phyloP scores from a whole-genome alignment of 176 grass and related monocot species.

The Luzula sylvatica region DNA sequence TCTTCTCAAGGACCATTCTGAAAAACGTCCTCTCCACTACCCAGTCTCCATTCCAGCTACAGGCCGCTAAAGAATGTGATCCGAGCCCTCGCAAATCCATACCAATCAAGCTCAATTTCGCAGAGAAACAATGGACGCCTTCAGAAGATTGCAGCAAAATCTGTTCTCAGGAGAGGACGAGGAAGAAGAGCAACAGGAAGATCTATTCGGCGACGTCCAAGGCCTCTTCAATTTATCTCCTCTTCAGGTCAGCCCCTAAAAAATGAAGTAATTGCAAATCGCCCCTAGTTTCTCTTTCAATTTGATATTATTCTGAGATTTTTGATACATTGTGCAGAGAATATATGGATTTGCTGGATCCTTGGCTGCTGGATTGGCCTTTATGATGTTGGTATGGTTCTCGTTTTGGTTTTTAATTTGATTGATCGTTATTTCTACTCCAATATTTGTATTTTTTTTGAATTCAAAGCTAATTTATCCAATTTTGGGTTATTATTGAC shows the following conservation, averaged over 20 bases:
- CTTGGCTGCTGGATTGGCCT: constrained; percentile 52
- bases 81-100: not conserved
- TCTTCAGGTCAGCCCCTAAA: constrained; percentile 44
- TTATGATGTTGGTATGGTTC: constrained; percentile 75
- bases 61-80: constrained; percentile 19
- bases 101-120: not conserved
- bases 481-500: not conserved
- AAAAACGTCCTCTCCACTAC: not conserved
- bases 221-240: constrained; percentile 54
- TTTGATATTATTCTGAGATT: not conserved
- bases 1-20: constrained; percentile 15
- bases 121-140: constrained; percentile 54
- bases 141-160: constrained; percentile 56
- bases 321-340: constrained; percentile 37
- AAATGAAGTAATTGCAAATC: constrained; percentile 1
- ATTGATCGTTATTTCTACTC: not conserved
- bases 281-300: not conserved
- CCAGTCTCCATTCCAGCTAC: constrained; percentile 5
- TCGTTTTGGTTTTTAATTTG: not conserved
- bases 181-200: constrained; percentile 33
- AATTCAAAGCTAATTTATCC: not conserved
- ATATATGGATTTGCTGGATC: constrained; percentile 61
- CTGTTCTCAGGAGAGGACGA: constrained; percentile 43
- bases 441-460: not conserved
- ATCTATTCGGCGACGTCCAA: constrained; percentile 45